Evolutionary conservation across 352 stramenopile genomes (phyloP).

Genomic region (Pythium phragmitis): DNA sequence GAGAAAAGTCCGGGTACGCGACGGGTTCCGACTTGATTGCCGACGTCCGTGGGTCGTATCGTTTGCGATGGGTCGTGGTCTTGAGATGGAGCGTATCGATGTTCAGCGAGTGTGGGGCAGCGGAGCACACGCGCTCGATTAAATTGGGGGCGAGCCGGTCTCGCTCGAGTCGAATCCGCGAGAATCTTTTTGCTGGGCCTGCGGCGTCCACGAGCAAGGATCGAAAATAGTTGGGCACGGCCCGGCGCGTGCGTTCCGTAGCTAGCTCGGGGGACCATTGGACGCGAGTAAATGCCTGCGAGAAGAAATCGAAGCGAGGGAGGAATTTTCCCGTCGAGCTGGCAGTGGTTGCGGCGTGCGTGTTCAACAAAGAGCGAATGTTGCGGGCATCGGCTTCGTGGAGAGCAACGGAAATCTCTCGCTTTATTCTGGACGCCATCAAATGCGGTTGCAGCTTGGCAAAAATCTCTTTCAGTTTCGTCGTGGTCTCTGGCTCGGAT

Average conservation of each 20-base stretch:
- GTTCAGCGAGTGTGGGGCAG: not conserved
- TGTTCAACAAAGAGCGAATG: not conserved
- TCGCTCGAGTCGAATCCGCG: not conserved
- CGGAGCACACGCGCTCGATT: constrained; percentile 1
- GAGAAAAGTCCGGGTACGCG: constrained; percentile 1
- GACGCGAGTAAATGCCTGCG: not conserved
- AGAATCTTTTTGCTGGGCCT: not conserved
- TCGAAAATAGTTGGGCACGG: not conserved
- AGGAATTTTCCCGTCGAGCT: not conserved
- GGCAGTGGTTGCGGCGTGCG: not conserved
- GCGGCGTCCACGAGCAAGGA: not conserved
- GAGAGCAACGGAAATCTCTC: not conserved
- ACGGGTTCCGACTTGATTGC: not conserved
- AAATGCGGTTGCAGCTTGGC: not conserved
- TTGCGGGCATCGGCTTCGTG: not conserved
- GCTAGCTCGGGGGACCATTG: not conserved
- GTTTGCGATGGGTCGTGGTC: not conserved
- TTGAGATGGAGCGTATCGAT: constrained; percentile 1
- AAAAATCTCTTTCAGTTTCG: not conserved
- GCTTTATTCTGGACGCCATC: not conserved
- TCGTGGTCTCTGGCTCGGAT: not conserved
- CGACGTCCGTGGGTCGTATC: not conserved
- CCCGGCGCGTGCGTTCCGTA: not conserved
- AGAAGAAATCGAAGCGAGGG: not conserved
- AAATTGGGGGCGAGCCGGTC: constrained; percentile 1